These are phyloP conservation scores for Exutisphaerella laricina DNA, from an alignment of 2,329 filamentous ascomycete genomes.

Conservation along the genomic window DNA sequence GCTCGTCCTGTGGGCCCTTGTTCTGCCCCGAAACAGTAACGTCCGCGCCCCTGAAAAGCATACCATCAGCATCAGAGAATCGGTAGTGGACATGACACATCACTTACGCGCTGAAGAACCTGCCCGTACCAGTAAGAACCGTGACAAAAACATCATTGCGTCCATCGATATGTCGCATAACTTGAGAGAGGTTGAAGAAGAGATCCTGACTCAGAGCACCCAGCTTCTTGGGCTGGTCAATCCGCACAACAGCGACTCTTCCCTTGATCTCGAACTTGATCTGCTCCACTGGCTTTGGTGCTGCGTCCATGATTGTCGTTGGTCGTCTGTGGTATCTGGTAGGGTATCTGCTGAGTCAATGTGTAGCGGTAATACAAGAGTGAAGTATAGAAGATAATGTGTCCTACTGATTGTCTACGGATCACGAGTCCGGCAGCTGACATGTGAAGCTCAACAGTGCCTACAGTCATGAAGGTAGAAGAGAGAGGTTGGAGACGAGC, in stretches of 20 bases:
- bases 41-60: conserved; percentile 63
- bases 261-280: conserved; percentile 54
- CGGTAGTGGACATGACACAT: not conserved
- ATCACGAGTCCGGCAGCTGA: no score
- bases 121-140: conserved; percentile 73
- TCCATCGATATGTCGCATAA: conserved; percentile 69
- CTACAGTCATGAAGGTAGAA: no score
- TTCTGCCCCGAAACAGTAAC: conserved; percentile 50
- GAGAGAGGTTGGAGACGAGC: no score
- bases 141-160: conserved; percentile 80
- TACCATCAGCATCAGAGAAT: conserved; percentile 9
- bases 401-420: no score
- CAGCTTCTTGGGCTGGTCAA: conserved; percentile 80
- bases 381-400: not conserved
- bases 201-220: conserved; percentile 67
- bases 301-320: conserved; percentile 15
- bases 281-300: conserved; percentile 16
- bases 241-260: conserved; percentile 75
- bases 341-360: no score
- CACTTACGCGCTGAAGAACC: conserved; percentile 77
- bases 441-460: no score
- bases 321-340: not conserved
- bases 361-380: no score
- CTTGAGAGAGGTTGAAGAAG: conserved; percentile 62
- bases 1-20: conserved; percentile 34